Evolutionary conservation across 768 basidiomycete species (phyloP).

Genomic region (Leccinellum rugosiceps): DNA sequence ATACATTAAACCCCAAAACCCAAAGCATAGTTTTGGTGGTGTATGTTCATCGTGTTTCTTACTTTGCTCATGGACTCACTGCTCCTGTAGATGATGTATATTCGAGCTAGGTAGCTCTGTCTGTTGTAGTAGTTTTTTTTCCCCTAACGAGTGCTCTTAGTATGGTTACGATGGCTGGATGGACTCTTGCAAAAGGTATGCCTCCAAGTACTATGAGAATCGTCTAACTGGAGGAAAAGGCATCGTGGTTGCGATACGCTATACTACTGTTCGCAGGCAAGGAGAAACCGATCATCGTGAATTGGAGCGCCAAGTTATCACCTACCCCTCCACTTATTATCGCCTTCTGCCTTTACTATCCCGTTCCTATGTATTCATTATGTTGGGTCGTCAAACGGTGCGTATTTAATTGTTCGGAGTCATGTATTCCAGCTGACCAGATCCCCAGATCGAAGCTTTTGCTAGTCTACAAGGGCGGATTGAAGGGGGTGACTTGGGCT

Average conservation of each 20-base stretch:
- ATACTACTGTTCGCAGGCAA: slow-evolving; percentile 70
- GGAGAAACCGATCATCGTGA: slow-evolving; percentile 49
- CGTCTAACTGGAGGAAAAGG: slow-evolving; percentile 40
- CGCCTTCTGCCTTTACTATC: slow-evolving; percentile 70
- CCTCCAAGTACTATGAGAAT: not conserved
- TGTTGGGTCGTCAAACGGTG: slow-evolving; percentile 59
- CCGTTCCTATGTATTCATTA: slow-evolving; percentile 65
- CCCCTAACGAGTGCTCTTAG: slow-evolving; percentile 29
- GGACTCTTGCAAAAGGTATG: slow-evolving; percentile 63
- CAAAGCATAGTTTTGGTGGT: slow-evolving; percentile 73
- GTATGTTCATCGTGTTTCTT: slow-evolving; percentile 37
- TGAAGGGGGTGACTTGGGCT: slow-evolving; percentile 52
- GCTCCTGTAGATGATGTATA: slow-evolving; percentile 60
- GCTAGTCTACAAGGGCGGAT: slow-evolving; percentile 46
- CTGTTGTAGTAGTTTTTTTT: not conserved
- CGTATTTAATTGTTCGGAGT: slow-evolving; percentile 11
- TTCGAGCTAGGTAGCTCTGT: slow-evolving; percentile 52
- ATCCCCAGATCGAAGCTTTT: slow-evolving; percentile 46
- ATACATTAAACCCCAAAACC: slow-evolving; percentile 66
- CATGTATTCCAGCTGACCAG: not conserved
- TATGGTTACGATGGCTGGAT: slow-evolving; percentile 62
- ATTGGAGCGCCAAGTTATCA: slow-evolving; percentile 64
- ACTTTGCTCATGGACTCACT: not conserved
- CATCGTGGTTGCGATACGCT: slow-evolving; percentile 58
- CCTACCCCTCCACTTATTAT: slow-evolving; percentile 70